These are phyloP conservation scores for Gypsophila paniculata DNA, from an alignment of 179 eudicot genomes.

Conservation along the genomic window DNA sequence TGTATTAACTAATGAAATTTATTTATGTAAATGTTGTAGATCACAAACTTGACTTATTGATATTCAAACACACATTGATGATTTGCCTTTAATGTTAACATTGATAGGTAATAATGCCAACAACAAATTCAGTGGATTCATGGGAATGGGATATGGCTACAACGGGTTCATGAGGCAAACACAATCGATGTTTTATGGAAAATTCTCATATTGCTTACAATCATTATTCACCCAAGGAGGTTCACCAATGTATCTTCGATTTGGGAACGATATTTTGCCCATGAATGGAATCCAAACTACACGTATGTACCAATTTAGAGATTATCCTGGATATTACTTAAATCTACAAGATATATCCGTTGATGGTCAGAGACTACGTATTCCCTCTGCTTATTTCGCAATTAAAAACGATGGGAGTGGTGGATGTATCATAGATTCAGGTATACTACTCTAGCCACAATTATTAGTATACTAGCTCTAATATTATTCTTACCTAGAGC, in stretches of 20 bases:
- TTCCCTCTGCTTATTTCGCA: neutral
- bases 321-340: too few species aligned
- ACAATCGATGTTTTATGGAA: neutral
- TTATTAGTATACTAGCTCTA: too few species aligned
- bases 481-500: too few species aligned
- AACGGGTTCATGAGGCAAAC: neutral
- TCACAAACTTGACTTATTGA: too few species aligned
- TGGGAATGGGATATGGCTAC: constrained; percentile 1
- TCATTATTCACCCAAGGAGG: neutral
- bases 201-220: constrained; percentile 10
- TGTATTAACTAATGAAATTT: too few species aligned
- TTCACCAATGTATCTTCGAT: neutral
- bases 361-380: neutral
- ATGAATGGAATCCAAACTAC: neutral
- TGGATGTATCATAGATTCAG: neutral
- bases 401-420: neutral
- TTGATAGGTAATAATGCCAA: neutral
- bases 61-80: too few species aligned
- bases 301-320: neutral
- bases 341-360: too few species aligned
- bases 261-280: neutral
- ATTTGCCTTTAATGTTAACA: too few species aligned
- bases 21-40: too few species aligned
- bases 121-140: neutral
- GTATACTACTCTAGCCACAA: too few species aligned